Evolutionary conservation across 805 yeast genomes (phyloP).

Genomic region (Babjeviella inositovora): DNA sequence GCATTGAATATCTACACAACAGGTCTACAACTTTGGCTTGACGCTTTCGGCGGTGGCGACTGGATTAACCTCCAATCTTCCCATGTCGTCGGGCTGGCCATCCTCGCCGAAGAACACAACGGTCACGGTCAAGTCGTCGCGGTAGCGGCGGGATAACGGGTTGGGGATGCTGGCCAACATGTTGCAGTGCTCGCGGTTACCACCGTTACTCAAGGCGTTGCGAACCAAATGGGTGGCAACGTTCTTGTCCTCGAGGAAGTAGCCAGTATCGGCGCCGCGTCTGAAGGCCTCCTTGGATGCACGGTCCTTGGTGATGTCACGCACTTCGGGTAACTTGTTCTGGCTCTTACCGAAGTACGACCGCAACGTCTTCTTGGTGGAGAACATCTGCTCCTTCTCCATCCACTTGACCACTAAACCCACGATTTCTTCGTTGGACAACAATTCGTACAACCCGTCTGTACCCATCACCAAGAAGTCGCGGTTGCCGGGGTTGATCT

Average conservation of each 20-base stretch:
- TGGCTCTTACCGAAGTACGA: constrained; percentile 7
- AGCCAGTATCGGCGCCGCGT: constrained; percentile 25
- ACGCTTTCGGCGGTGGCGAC: constrained; percentile 44
- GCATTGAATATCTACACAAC: not conserved
- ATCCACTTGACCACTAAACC: constrained; percentile 90
- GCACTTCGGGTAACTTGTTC: constrained; percentile 44
- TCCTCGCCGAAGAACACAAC: constrained; percentile 82
- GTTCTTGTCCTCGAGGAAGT: constrained; percentile 65
- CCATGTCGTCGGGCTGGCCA: constrained; percentile 20
- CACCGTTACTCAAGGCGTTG: constrained; percentile 81
- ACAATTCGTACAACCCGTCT: constrained; percentile 87
- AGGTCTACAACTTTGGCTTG: constrained; percentile 26
- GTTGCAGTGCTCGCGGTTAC: constrained; percentile 73
- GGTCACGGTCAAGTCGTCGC: constrained; percentile 93
- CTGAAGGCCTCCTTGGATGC: constrained; percentile 66
- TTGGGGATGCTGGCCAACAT: constrained; percentile 84
- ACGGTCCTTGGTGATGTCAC: constrained; percentile 42
- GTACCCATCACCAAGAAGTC: constrained; percentile 87
- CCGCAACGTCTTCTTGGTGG: constrained; percentile 24
- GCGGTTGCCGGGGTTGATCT: constrained; percentile 50
- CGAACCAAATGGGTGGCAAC: constrained; percentile 88
- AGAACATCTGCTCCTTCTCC: constrained; percentile 51
- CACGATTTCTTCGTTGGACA: constrained; percentile 84
- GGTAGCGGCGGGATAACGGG: constrained; percentile 78
- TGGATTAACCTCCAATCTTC: constrained; percentile 35